Evolutionary conservation across 768 basidiomycete species (phyloP).

Genomic region (Serendipita vermifera): DNA sequence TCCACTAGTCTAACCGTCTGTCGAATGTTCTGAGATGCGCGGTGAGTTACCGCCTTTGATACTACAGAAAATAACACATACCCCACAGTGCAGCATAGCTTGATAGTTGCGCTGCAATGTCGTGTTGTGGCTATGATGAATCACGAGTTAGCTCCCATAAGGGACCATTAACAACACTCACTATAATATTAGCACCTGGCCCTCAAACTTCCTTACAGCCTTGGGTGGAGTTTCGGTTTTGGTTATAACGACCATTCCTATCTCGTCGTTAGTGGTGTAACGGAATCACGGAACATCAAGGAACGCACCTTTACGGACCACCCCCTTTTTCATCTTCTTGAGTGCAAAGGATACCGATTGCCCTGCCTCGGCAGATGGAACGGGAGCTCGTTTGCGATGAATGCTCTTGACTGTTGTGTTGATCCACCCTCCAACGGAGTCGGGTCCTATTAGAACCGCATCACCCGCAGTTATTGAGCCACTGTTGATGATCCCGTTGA

Average conservation of each 20-base stretch:
- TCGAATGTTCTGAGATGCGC: conserved; percentile 49
- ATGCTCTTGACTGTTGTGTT: conserved; percentile 76
- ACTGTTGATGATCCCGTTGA: conserved; percentile 70
- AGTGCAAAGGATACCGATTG: conserved; percentile 90
- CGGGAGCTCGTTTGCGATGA: conserved; percentile 81
- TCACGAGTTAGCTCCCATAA: neutral
- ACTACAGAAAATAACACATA: conserved; percentile 25
- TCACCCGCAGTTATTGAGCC: conserved; percentile 71
- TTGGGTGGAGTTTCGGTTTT: conserved; percentile 66
- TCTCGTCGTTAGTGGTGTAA: neutral
- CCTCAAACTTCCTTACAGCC: conserved; percentile 79
- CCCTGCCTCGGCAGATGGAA: conserved; percentile 80
- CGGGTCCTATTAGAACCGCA: conserved; percentile 74
- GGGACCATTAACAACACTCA: conserved; percentile 28
- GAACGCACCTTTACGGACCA: conserved; percentile 56
- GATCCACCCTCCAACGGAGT: conserved; percentile 80
- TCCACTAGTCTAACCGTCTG: conserved; percentile 86
- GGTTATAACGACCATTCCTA: conserved; percentile 74
- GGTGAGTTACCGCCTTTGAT: conserved; percentile 9
- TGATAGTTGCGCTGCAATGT: conserved; percentile 88
- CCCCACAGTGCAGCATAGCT: conserved; percentile 91
- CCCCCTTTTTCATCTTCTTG: conserved; percentile 69
- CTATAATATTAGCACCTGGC: conserved; percentile 88
- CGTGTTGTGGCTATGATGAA: conserved; percentile 58
- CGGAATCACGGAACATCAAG: neutral